phyloP scores from a whole-genome alignment of 768 basidiomycete species.

The Tricholoma matsutake region DNA sequence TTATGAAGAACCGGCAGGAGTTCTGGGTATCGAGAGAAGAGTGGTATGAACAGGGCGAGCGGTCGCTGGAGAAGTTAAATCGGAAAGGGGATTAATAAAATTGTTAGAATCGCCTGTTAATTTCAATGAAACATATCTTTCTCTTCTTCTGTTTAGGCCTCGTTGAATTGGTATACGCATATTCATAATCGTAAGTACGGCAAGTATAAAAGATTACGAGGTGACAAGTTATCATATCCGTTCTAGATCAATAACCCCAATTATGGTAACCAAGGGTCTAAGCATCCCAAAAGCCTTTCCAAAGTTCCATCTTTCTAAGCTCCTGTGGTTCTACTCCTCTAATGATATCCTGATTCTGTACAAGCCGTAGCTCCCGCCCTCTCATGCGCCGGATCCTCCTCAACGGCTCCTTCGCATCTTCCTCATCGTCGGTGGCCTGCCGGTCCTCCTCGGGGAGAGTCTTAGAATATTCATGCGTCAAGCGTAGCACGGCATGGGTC shows the following conservation, averaged over 20 bases:
- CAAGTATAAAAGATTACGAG: not conserved
- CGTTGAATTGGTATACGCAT: not conserved
- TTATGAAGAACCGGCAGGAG: constrained; percentile 92
- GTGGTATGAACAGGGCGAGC: constrained; percentile 89
- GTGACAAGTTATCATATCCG: not conserved
- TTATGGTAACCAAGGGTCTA: not conserved
- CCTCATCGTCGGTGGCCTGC: constrained; percentile 71
- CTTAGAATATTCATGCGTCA: constrained; percentile 58
- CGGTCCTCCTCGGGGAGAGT: constrained; percentile 58
- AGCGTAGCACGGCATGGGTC: constrained; percentile 66
- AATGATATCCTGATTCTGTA: constrained; percentile 75
- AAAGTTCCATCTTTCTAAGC: constrained; percentile 35
- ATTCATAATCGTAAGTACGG: not conserved
- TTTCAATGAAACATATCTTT: not conserved
- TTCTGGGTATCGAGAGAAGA: constrained; percentile 96
- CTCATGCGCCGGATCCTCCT: constrained; percentile 74
- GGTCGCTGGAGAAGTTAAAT: constrained; percentile 83
- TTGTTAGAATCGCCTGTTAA: not conserved
- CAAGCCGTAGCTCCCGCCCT: constrained; percentile 78
- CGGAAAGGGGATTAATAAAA: constrained; percentile 29
- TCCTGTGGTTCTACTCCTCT: constrained; percentile 37
- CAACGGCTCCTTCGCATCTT: constrained; percentile 61
- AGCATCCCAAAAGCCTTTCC: constrained; percentile 44
- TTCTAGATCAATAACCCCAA: not conserved
- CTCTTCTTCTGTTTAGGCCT: not conserved